Base-by-base conservation (phyloP, 2,329 filamentous ascomycete species). In the Corynespora cassiicola region DNA sequence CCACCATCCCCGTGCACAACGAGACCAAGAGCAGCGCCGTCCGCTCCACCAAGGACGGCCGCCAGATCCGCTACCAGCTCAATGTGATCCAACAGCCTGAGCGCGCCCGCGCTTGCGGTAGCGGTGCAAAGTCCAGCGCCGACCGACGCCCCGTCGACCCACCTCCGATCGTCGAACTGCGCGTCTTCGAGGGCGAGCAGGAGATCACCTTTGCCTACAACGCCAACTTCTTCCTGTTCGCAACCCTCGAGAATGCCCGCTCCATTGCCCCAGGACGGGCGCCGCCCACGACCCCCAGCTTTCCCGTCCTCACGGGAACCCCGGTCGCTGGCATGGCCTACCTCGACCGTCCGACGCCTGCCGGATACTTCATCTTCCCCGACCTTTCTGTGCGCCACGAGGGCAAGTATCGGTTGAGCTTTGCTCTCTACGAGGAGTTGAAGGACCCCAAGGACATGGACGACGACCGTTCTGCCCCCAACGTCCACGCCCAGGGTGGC, bases 301-400 rank as follows among this genome's bases (percentile, higher is more conserved):
- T 86, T 27, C 88, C 94, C 0, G 91, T 97, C 16, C 75, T 99
- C 54, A 97, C 92, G 0, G 94, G 94, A 50, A 92, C 95, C 56
- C 90, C 91, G 0, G 92, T 96, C 10, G 94, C 92, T 12, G 94
- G 92, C 41, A 95, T 96, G 80, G 91, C 92, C 16, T 96, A 97
- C 64, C 80, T 99, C 33, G 92, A 97, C 65, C 87, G 92, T 28
- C 94, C 94, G 1, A 72, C 68, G 2, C 81, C 81, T 14, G 83
- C 83, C 11, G 94, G 91, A 37, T 99, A 97, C 70, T 99, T 99
- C 70, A 88, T 99, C 68, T 99, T 99, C 66, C 94, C 94, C 3
- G 94, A 99, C 69, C 76, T 97, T 18, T 96, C 92, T 0, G 92
- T 99, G 31, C 86, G 94, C 39, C 92, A 99, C 61, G 94, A 99